Percentiles rank a stretch among this genome's conserved stretches.
phyloP scores from a whole-genome alignment of 2,329 filamentous ascomycete species.

The Exophiala sp. region DNA sequence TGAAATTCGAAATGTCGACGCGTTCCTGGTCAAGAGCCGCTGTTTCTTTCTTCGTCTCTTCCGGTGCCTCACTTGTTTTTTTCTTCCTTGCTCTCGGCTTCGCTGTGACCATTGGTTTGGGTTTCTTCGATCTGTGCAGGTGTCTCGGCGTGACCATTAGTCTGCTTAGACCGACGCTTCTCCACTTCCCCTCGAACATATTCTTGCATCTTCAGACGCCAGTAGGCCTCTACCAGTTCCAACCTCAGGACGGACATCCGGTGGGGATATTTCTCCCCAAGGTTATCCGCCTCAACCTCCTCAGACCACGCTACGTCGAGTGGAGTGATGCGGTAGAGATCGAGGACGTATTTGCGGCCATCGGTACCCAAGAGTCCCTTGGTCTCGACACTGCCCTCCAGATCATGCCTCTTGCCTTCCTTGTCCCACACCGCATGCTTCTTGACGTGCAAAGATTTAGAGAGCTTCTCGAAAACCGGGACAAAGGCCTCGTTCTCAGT shows the following conservation, averaged over 20 bases:
- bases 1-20: constrained; percentile 81
- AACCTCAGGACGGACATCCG: constrained; percentile 90
- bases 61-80: constrained; percentile 39
- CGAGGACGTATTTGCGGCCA: constrained; percentile 93
- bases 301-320: constrained; percentile 89
- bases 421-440: constrained; percentile 98
- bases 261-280: constrained; percentile 69
- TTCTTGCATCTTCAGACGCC: constrained; percentile 77
- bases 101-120: constrained; percentile 30
- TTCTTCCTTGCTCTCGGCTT: constrained; percentile 37
- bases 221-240: constrained; percentile 82
- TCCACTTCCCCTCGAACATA: constrained; percentile 77
- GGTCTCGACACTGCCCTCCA: constrained; percentile 94
- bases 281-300: constrained; percentile 53
- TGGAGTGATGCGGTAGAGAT: constrained; percentile 90
- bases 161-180: constrained; percentile 48
- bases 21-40: constrained; percentile 52
- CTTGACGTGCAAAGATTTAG: constrained; percentile 84
- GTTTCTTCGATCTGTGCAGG: constrained; percentile 29
- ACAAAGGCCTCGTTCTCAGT: constrained; percentile 84
- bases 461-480: constrained; percentile 79
- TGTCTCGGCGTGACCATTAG: constrained; percentile 35
- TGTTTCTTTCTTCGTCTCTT: constrained; percentile 30
- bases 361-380: constrained; percentile 97
- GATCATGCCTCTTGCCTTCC: constrained; percentile 78